Evolutionary conservation across 805 yeast genomes (phyloP), one percentile per base, ranked within the genome.

Genomic region (Pichia manshurica): DNA sequence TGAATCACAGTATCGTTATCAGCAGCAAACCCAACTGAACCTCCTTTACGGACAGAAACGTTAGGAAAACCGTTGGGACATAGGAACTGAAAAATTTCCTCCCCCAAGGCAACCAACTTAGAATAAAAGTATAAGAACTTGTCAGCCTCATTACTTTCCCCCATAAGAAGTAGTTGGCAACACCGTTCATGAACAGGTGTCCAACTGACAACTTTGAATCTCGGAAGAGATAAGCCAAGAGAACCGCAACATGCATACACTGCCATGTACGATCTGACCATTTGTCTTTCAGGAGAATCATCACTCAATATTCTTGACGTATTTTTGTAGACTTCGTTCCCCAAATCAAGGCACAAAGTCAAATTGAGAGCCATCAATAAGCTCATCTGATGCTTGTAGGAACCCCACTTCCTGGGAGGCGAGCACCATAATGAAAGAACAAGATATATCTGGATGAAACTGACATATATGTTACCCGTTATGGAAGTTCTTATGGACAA

Each of bases 191-290:
- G 77, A 17, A 62, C 67, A 4, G 66, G 59, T 3, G 74, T 64
- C 81, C 81, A 77, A 28, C 61, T 53, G 4, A 76, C 80, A 20
- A 73, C 65, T 53, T 70, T 74, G 56, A 75, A 77, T 44, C 78
- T 62, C 7, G 79, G 77, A 42, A 77, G 62, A 4, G 78, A 70
- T 33, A 77, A 60, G 5, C 77, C 79, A 32, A 77, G 60, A 4
- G 77, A 71, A 2, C 78, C 79, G 58, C 78, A 74, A 51, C 75
- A 71, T 34, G 74, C 63, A 57, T 75, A 77, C 9, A 75, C 75
- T 46, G 75, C 72, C 52, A 77, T 58, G 51, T 70, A 71, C 0
- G 74, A 63, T 32, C 82, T 58, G 19, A 76, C 51, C 25, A 69
- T 56, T 38, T 63, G 63, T 20, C 71, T 48, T 49, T 69, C 73